Evolutionary conservation across 148 eudicot species (phyloP).

Genomic region (Rhododendron simsii): DNA sequence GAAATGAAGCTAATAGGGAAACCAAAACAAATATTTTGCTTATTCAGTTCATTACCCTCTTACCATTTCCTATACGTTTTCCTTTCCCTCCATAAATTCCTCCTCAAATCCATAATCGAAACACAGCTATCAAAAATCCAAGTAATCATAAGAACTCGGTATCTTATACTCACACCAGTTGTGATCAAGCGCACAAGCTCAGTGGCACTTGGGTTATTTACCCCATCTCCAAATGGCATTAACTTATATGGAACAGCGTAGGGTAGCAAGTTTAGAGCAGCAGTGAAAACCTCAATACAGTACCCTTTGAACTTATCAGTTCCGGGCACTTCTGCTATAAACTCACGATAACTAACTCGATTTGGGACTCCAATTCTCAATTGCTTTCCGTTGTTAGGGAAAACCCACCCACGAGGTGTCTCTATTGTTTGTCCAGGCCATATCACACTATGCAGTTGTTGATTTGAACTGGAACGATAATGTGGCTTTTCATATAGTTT

Average conservation of each 20-base stretch:
- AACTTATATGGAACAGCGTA: conserved; percentile 65
- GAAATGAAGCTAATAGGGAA: neutral
- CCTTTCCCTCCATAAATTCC: neutral
- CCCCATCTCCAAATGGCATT: conserved; percentile 57
- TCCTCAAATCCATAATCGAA: conserved; percentile 1
- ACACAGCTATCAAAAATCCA: conserved; percentile 35
- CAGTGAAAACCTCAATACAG: conserved; percentile 64
- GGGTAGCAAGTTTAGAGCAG: conserved; percentile 67
- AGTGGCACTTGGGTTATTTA: conserved; percentile 46
- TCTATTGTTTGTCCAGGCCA: conserved; percentile 67
- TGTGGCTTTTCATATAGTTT: conserved; percentile 24
- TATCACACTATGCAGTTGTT: conserved; percentile 35
- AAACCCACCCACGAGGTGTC: conserved; percentile 85
- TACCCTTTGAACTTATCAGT: conserved; percentile 49
- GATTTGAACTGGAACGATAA: conserved; percentile 27
- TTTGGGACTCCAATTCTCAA: conserved; percentile 70
- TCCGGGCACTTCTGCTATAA: conserved; percentile 35
- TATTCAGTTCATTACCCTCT: neutral
- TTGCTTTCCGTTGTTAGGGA: conserved; percentile 46
- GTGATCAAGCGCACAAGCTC: conserved; percentile 44
- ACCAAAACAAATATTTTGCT: neutral
- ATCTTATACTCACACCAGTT: conserved; percentile 54
- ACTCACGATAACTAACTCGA: conserved; percentile 49
- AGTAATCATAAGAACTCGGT: neutral
- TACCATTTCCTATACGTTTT: neutral